Percentiles rank a stretch among this genome's conserved stretches.
Conservation (phyloP, 1,284 basidiomycete species). For the Hypsizygus ulmarius region DNA sequence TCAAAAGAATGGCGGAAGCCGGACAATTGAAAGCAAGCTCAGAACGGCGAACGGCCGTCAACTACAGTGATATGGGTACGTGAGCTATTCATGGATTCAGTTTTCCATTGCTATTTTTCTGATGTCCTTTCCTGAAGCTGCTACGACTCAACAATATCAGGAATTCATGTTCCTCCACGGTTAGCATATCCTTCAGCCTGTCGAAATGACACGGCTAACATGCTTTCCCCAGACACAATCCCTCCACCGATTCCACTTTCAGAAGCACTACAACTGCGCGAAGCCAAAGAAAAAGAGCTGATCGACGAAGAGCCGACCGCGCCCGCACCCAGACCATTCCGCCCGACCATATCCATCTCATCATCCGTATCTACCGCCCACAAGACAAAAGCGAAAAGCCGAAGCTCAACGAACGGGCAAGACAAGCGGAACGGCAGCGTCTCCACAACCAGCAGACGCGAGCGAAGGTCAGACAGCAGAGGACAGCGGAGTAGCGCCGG, state of each 20-base stretch:
- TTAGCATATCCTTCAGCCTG: constrained; percentile 24
- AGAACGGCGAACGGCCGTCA: constrained; percentile 51
- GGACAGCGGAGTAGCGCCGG: neutral
- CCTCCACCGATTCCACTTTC: constrained; percentile 58
- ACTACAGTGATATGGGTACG: constrained; percentile 70
- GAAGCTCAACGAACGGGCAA: constrained; percentile 36
- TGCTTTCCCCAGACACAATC: constrained; percentile 54
- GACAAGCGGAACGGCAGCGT: constrained; percentile 35
- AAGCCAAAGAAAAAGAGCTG: constrained; percentile 54
- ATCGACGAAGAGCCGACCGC: constrained; percentile 60
- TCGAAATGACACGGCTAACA: constrained; percentile 1
- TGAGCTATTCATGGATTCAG: constrained; percentile 1
- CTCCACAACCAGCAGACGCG: constrained; percentile 7
- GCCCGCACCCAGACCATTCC: constrained; percentile 29
- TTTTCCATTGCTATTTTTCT: constrained; percentile 5
- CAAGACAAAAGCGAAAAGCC: constrained; percentile 39
- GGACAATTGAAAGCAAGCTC: constrained; percentile 54
- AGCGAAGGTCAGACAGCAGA: constrained; percentile 12
- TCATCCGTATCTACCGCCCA: constrained; percentile 25
- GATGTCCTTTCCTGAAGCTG: constrained; percentile 37
- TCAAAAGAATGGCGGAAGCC: constrained; percentile 61
- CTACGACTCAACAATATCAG: constrained; percentile 54
- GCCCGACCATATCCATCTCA: constrained; percentile 17
- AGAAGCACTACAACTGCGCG: constrained; percentile 55
- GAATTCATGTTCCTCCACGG: constrained; percentile 72